Evolutionary conservation across 148 eudicot genomes (phyloP).

Genomic region (Dysphania ambrosioides): DNA sequence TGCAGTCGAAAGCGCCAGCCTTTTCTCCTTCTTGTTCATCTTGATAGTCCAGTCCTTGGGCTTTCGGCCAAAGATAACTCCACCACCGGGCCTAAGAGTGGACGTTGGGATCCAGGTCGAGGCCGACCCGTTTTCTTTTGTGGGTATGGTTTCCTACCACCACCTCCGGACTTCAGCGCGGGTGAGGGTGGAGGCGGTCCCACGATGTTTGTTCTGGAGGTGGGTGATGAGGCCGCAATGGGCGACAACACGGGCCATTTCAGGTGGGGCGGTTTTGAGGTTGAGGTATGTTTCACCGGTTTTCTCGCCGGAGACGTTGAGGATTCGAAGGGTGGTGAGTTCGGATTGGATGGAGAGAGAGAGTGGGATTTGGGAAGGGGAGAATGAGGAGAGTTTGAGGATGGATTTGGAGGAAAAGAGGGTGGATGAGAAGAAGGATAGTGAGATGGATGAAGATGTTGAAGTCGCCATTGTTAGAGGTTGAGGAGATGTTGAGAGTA

Average conservation of each 20-base stretch:
- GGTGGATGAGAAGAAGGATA: conserved; percentile 44
- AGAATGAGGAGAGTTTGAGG: conserved; percentile 24
- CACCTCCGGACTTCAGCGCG: conserved; percentile 90
- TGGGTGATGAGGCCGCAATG: conserved; percentile 86
- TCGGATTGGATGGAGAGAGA: conserved; percentile 43
- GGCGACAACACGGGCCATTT: conserved; percentile 92
- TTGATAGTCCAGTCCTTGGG: conserved; percentile 87
- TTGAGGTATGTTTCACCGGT: conserved; percentile 63
- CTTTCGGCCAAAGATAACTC: conserved; percentile 83
- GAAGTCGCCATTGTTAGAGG: neutral
- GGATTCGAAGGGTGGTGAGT: conserved; percentile 67
- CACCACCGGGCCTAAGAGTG: conserved; percentile 87
- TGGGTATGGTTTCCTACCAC: conserved; percentile 74
- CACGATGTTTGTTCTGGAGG: conserved; percentile 74
- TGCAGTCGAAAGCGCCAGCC: conserved; percentile 82
- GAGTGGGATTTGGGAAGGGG: conserved; percentile 16
- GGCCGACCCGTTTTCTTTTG: conserved; percentile 93
- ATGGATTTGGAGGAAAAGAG: conserved; percentile 23
- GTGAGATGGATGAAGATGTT: no score
- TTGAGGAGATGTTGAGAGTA: neutral
- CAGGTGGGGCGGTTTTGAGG: conserved; percentile 68
- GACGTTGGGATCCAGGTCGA: conserved; percentile 68
- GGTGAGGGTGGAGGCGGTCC: conserved; percentile 92
- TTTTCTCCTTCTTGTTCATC: conserved; percentile 82
- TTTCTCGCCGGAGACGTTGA: conserved; percentile 66